These are phyloP conservation scores for Pseudognaphalium luteoalbum DNA, from an alignment of 129 eudicot genomes.

Conservation along the genomic window DNA sequence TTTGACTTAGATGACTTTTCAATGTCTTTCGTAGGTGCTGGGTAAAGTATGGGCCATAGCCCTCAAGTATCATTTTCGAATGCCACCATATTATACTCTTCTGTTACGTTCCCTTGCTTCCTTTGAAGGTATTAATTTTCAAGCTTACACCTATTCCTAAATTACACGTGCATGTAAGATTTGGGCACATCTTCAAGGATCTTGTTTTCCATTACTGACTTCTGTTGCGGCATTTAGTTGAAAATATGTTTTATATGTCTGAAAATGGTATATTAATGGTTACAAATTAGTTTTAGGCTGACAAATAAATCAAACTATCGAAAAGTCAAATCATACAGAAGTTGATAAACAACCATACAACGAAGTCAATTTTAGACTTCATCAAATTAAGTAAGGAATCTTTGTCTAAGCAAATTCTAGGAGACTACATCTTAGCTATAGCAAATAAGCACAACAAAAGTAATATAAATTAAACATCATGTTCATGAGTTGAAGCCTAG, in stretches of 20 bases:
- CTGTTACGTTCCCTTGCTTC: constrained; percentile 92
- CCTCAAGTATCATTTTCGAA: constrained; percentile 80
- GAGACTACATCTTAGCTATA: too few relatives aligned
- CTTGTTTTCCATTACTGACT: neutral
- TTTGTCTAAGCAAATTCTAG: too few relatives aligned
- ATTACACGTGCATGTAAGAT: constrained; percentile 7
- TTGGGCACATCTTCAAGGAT: constrained; percentile 10
- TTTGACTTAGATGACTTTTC: constrained; percentile 32
- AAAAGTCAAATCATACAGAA: neutral
- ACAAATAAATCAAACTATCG: too few relatives aligned
- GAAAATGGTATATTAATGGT: neutral
- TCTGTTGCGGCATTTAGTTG: neutral
- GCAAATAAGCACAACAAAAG: too few relatives aligned
- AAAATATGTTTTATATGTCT: neutral
- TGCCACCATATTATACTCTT: constrained; percentile 94
- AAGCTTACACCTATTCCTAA: neutral
- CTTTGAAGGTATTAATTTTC: constrained; percentile 66
- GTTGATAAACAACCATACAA: too few relatives aligned
- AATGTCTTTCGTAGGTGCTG: constrained; percentile 59
- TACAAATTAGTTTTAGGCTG: neutral
- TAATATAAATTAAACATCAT: too few relatives aligned
- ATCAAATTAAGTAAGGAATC: too few relatives aligned
- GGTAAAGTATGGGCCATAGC: constrained; percentile 89
- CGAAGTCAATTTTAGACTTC: too few relatives aligned
- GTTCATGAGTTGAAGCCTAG: too few relatives aligned